phyloP scores from a whole-genome alignment of 306 rosid genomes.

The Malus orientalis region DNA sequence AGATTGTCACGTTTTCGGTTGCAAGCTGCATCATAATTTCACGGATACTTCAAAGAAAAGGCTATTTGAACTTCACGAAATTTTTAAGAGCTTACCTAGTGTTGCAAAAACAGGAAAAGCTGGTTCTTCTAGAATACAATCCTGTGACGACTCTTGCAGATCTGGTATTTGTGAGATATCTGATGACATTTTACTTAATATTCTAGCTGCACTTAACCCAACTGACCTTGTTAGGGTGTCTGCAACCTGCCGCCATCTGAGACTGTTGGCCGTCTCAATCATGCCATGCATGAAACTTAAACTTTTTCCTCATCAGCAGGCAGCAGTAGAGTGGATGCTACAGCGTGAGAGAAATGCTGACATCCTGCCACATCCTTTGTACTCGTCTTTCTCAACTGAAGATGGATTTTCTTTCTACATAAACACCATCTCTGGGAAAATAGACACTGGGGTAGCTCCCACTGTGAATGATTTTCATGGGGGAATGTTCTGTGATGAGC shows the following conservation, averaged over 20 bases:
- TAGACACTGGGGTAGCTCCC: constrained; percentile 60
- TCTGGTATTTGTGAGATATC: constrained; percentile 74
- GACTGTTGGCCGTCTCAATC: constrained; percentile 56
- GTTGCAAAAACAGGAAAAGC: constrained; percentile 28
- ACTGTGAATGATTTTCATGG: constrained; percentile 76
- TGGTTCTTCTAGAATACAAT: constrained; percentile 41
- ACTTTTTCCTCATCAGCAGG: constrained; percentile 85
- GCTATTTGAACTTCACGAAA: constrained; percentile 85
- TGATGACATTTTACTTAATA: constrained; percentile 61
- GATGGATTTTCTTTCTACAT: constrained; percentile 64
- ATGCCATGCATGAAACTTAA: constrained; percentile 88
- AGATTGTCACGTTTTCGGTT: constrained; percentile 83
- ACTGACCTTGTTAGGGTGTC: constrained; percentile 64
- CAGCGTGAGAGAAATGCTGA: constrained; percentile 73
- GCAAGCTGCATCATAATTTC: constrained; percentile 53
- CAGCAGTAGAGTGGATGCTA: constrained; percentile 96
- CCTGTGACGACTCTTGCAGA: constrained; percentile 26
- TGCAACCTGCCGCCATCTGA: constrained; percentile 67
- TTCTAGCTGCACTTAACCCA: constrained; percentile 52
- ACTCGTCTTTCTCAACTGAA: constrained; percentile 50
- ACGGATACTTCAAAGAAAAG: constrained; percentile 45
- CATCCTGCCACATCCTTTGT: constrained; percentile 67
- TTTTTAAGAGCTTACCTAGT: constrained; percentile 68
- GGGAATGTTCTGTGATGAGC: constrained; percentile 97
- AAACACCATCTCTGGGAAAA: constrained; percentile 75